Evolutionary conservation across 148 eudicot species (phyloP).

Genomic region (Fallopia convolvulus): DNA sequence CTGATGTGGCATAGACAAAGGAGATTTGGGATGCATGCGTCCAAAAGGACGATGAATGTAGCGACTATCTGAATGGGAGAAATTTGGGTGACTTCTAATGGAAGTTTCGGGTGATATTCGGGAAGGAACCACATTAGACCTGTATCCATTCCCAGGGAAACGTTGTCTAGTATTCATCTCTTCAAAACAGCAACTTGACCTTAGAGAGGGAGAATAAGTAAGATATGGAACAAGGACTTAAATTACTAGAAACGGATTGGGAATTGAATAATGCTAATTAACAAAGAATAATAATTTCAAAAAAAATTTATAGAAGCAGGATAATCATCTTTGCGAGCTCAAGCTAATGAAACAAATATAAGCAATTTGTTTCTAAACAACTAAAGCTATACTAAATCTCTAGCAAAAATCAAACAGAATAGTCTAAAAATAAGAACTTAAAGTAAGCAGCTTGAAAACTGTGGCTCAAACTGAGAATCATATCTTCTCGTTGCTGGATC

Average conservation of each 20-base stretch:
- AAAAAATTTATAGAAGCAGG: background rate
- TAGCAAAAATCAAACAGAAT: background rate
- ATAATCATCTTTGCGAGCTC: background rate
- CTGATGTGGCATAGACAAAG: background rate
- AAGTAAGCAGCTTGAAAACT: background rate
- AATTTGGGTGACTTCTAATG: conserved; percentile 9
- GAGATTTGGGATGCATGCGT: conserved; percentile 8
- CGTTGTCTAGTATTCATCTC: conserved; percentile 11
- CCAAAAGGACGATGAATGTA: background rate
- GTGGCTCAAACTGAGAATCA: background rate
- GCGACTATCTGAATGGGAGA: background rate
- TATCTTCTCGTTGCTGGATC: background rate
- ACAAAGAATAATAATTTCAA: background rate
- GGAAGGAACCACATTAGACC: conserved; percentile 5
- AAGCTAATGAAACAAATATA: background rate
- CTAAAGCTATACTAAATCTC: background rate
- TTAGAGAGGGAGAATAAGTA: background rate
- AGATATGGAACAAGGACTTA: background rate
- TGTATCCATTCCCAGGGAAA: conserved; percentile 12
- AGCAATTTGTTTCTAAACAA: background rate
- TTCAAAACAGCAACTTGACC: background rate
- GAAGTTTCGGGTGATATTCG: conserved; percentile 5
- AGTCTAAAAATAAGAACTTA: background rate
- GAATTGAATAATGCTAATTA: background rate
- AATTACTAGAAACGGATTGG: background rate